These are phyloP conservation scores for Agaricales sp. DNA, from an alignment of 1,284 basidiomycete genomes.

Conservation along the genomic window DNA sequence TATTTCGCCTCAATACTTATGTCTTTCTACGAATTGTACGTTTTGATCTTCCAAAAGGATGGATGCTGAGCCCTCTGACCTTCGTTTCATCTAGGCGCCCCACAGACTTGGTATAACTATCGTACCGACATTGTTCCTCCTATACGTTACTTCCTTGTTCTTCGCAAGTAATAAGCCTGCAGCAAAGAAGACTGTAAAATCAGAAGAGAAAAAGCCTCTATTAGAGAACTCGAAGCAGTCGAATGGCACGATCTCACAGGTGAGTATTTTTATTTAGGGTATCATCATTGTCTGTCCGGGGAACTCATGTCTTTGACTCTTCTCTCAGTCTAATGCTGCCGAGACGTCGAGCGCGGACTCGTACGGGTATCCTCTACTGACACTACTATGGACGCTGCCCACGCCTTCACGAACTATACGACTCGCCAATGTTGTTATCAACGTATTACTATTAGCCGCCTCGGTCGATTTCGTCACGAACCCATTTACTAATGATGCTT, in stretches of 20 bases:
- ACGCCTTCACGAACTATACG: constrained; percentile 27
- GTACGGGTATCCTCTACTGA: constrained; percentile 15
- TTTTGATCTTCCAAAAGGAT: too few relatives aligned
- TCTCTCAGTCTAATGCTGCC: not conserved
- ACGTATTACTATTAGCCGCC: constrained; percentile 38
- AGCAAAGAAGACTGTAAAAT: not conserved
- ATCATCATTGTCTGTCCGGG: too few relatives aligned
- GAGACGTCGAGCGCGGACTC: not conserved
- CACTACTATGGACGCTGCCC: constrained; percentile 34
- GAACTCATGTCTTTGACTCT: too few relatives aligned
- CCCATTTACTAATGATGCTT: constrained; percentile 43
- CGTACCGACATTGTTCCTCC: constrained; percentile 20
- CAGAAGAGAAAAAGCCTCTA: not conserved
- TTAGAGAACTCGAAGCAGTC: not conserved
- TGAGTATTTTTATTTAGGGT: too few relatives aligned
- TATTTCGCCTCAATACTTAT: constrained; percentile 28
- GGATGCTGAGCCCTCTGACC: too few relatives aligned
- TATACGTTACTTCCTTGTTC: not conserved
- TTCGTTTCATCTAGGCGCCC: constrained; percentile 21
- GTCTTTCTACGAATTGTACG: constrained; percentile 31
- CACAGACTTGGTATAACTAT: constrained; percentile 18
- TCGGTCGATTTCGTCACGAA: constrained; percentile 38
- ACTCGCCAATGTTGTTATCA: constrained; percentile 33
- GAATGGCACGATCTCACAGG: not conserved
- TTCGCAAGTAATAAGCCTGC: not conserved